Evolutionary conservation across 805 yeast species (phyloP), one percentile per base, ranked within the genome.

Genomic region (Saccharomycopsis babjevae): DNA sequence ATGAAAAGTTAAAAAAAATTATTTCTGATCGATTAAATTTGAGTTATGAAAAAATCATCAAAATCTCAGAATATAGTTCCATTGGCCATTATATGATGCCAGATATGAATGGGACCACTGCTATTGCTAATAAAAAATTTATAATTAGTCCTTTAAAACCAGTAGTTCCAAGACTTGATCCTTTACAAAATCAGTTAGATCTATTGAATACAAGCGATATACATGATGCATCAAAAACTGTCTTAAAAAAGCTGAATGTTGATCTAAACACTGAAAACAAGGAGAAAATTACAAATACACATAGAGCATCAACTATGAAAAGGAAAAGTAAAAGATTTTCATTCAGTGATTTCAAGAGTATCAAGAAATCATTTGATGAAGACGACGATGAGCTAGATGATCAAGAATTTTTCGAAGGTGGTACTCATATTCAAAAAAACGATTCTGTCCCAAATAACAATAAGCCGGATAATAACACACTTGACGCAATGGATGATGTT

Each of bases 11-110:
- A 16, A 58, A 54, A 38, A 61, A 61, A 40, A 36, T 61, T 50
- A 57, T 59, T 50, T 40, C 62, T 20, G 62, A 58, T 43, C 62
- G 28, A 65, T 69, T 46, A 61, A 60, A 46, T 70, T 22, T 30
- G 5, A 50, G 59, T 8, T 63, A 63, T 42, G 62, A 63, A 38
- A 63, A 63, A 56, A 56, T 63, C 28, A 61, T 63, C 25, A 59
- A 61, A 42, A 61, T 63, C n/a, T 63, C 65, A 13, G 62, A 63
- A 43, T 63, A 38, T 34, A 61, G 64, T 28, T 61, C 64, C 16
- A 46, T 56, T 52, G 65, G 65, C 5, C 61, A 57, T 34, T 63
- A 50, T 42, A 18, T 59, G 57, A 63, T 63, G 65, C 65, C 65
- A 16, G 62, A 63, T 43, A 63, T 63, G 65, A 59, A 61, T 56